Conservation (phyloP, 1,284 basidiomycete genomes). For the Butyriboletus appendiculatus region DNA sequence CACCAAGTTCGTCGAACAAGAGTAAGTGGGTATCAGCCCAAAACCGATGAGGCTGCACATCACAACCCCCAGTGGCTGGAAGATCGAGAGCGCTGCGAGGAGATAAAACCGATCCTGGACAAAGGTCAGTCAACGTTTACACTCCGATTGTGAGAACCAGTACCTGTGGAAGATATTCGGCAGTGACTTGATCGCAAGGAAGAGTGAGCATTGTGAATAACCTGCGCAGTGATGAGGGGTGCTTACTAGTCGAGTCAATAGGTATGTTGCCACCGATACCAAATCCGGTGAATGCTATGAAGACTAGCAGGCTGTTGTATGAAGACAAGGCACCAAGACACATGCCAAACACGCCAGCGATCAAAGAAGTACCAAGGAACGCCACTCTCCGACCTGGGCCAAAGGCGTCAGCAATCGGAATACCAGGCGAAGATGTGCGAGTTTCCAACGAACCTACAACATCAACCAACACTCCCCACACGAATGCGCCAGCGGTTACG, state of each 20-base stretch:
- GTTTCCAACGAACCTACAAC: conserved; percentile 14
- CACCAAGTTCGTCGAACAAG: conserved; percentile 12
- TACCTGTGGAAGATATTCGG: conserved; percentile 21
- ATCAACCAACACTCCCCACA: conserved; percentile 19
- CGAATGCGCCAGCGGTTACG: conserved; percentile 7
- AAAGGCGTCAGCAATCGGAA: not conserved
- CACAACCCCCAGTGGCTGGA: conserved; percentile 4
- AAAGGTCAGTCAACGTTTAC: not conserved
- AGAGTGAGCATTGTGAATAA: not conserved
- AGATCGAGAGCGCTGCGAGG: conserved; percentile 16
- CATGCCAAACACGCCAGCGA: conserved; percentile 18
- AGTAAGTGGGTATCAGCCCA: conserved; percentile 15
- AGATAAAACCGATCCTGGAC: conserved; percentile 19
- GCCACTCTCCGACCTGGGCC: conserved; percentile 17
- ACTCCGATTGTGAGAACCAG: not conserved
- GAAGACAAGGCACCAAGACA: conserved; percentile 14
- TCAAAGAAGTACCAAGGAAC: conserved; percentile 14
- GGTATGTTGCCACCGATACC: conserved; percentile 21
- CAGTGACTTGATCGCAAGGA: conserved; percentile 4
- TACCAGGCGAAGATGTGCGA: too few relatives aligned
- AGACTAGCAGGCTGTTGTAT: conserved; percentile 12
- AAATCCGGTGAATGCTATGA: conserved; percentile 15
- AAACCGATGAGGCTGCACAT: conserved; percentile 6
- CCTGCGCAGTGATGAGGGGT: not conserved
- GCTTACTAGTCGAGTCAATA: conserved; percentile 19